A percentile compares a stretch with the other conserved stretches of the same genome.
These are phyloP conservation scores for Backusella luteola DNA, from an alignment of 192 early-diverging fungal species.

Conservation along the genomic window DNA sequence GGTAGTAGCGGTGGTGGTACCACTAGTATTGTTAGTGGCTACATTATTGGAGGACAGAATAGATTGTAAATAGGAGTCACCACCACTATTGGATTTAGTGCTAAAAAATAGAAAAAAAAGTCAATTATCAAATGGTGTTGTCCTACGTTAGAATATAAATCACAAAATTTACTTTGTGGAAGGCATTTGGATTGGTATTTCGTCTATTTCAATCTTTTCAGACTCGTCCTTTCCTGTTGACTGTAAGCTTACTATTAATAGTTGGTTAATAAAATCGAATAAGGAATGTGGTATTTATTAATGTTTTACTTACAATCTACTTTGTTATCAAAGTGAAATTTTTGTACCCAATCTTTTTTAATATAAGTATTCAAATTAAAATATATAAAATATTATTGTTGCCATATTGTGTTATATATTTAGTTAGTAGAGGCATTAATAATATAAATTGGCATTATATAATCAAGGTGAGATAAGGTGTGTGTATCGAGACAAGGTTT, in stretches of 20 bases:
- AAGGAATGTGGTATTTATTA: background rate
- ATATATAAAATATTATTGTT: background rate
- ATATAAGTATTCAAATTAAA: background rate
- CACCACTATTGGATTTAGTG: background rate
- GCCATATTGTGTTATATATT: background rate
- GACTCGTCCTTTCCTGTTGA: slow-evolving; percentile 20
- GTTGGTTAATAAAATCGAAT: background rate
- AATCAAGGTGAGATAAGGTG: background rate
- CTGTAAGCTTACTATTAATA: slow-evolving; percentile 30
- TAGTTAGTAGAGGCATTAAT: background rate
- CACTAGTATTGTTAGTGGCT: slow-evolving; percentile 8
- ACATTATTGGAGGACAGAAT: background rate
- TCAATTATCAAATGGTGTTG: slow-evolving; percentile 4
- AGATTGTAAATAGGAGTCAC: slow-evolving; percentile 17
- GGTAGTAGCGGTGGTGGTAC: background rate
- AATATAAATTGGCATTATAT: background rate
- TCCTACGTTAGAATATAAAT: background rate
- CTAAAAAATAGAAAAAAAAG: background rate
- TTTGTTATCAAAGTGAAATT: slow-evolving; percentile 25
- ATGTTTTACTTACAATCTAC: slow-evolving; percentile 23
- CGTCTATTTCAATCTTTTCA: slow-evolving; percentile 26
- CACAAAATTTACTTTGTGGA: background rate
- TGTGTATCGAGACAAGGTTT: background rate
- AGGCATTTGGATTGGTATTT: slow-evolving; percentile 12
- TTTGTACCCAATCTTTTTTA: slow-evolving; percentile 25